Evolutionary conservation across 1,284 basidiomycete genomes (phyloP), one percentile per base, ranked within the genome.

Genomic region (Cutaneotrichosporon cyanovorans): DNA sequence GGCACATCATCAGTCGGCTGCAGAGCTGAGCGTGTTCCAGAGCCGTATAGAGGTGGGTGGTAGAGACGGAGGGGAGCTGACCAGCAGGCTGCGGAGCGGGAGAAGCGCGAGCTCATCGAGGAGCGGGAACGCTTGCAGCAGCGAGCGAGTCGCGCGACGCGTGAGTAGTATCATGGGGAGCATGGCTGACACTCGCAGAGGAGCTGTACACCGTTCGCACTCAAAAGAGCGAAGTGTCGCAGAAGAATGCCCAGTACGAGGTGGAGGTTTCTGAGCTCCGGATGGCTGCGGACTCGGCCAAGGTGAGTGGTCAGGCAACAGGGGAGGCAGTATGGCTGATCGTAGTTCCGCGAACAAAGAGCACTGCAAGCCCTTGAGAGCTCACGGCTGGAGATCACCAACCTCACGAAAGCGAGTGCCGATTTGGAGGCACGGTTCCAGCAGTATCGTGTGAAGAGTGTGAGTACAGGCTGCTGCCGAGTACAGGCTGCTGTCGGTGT

Each of bases 251-350:
- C n/a, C 89, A 85, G 61, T 81, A 85, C 56, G 83, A 88, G 64
- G 78, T 87, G 23, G 77, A 84, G 61, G 83, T 89, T 40, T 84
- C 87, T 6, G 88, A 90, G 64, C 87, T 90, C 62, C 79, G 86
- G 66, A 87, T 91, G 81, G 76, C 59, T 9, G 60, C 64, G 1
- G 61, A 66, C 34, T 63, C 65, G 10, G 61, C 68, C 22, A 67
- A 68, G 53, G 68, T 66, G 39, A 2, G 16, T 19, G 31, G 9
- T 15, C 5, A 5, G n/a, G n/a, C n/a, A n/a, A n/a, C 8, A 28
- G 25, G 25, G 25, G 8, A 28, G 8, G 25, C 12, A 28, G 25
- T 7, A 28, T 6, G 25, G 18, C 44, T 55, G 42, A 53, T 22
- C 3, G 0, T 40, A 69, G 66, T 70, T 70, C 56, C 68, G 65